Evolutionary conservation across 768 basidiomycete genomes (phyloP).

Genomic region (Russula foetens): DNA sequence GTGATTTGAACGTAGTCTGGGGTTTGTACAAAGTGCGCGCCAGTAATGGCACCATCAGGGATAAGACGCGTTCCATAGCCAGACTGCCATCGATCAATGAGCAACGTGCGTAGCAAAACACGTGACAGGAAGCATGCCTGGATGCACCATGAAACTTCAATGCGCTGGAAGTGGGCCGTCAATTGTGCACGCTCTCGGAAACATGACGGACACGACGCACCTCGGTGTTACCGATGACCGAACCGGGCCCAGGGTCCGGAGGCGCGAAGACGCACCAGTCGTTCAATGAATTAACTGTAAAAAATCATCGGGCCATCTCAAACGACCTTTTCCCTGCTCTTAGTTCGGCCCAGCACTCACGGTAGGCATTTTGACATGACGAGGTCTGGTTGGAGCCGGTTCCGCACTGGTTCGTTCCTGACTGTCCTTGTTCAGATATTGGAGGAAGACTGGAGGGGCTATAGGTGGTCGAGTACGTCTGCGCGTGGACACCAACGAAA

Average conservation of each 20-base stretch:
- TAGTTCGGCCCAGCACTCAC: constrained; percentile 29
- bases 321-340: background rate
- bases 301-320: background rate
- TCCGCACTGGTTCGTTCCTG: constrained; percentile 61
- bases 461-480: constrained; percentile 39
- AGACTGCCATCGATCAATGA: constrained; percentile 28
- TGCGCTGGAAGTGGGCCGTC: constrained; percentile 35
- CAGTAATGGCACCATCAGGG: constrained; percentile 60
- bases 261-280: constrained; percentile 51
- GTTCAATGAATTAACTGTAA: constrained; percentile 47
- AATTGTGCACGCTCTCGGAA: constrained; percentile 21
- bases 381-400: constrained; percentile 45
- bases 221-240: constrained; percentile 55
- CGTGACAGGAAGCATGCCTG: constrained; percentile 26
- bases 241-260: constrained; percentile 41
- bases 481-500: constrained; percentile 22
- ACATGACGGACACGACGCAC: constrained; percentile 25
- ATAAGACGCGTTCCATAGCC: constrained; percentile 60
- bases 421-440: constrained; percentile 48
- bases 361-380: constrained; percentile 57
- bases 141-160: constrained; percentile 48
- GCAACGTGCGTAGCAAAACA: background rate
- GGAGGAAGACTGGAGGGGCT: constrained; percentile 41
- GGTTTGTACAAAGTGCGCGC: constrained; percentile 62
- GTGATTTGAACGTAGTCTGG: constrained; percentile 54